Evolutionary conservation across 768 basidiomycete species (phyloP).

Genomic region (Leccinum barrowsii): DNA sequence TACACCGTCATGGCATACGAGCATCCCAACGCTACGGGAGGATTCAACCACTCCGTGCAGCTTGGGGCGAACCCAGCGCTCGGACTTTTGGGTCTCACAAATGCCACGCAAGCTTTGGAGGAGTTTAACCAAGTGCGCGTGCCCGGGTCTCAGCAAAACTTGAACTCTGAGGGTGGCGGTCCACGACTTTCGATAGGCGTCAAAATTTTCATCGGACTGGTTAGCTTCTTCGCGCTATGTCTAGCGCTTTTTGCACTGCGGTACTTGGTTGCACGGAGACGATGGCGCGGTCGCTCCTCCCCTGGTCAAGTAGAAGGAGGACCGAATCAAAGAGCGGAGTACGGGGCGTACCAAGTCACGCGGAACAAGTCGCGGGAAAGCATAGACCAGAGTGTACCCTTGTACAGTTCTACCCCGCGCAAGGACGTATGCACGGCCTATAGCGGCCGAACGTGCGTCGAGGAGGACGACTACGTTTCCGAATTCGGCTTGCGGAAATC

Average conservation of each 20-base stretch:
- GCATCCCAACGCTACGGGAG: slow-evolving; percentile 41
- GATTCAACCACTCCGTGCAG: slow-evolving; percentile 35
- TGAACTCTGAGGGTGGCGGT: slow-evolving; percentile 17
- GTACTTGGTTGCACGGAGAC: slow-evolving; percentile 45
- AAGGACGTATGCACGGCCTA: slow-evolving; percentile 19
- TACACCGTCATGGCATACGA: slow-evolving; percentile 77
- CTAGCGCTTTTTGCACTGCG: slow-evolving; percentile 50
- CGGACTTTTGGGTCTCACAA: slow-evolving; percentile 62
- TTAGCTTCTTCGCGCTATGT: slow-evolving; percentile 57
- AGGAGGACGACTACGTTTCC: slow-evolving; percentile 7
- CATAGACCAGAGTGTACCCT: slow-evolving; percentile 30
- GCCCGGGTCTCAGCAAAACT: slow-evolving; percentile 25
- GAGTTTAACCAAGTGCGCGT: slow-evolving; percentile 74
- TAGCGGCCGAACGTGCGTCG: neutral
- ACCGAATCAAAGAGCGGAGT: slow-evolving; percentile 8
- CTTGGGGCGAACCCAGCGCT: slow-evolving; percentile 40
- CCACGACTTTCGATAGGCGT: slow-evolving; percentile 55
- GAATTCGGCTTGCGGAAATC: slow-evolving; percentile 13
- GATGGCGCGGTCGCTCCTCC: slow-evolving; percentile 23
- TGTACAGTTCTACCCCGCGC: slow-evolving; percentile 38
- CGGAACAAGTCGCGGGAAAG: slow-evolving; percentile 25
- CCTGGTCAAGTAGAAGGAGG: slow-evolving; percentile 16
- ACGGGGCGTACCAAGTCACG: slow-evolving; percentile 36
- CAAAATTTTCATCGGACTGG: slow-evolving; percentile 56
- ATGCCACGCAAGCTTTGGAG: slow-evolving; percentile 54